These are phyloP conservation scores for Magnolia kwangsiensis DNA, from an alignment of 164 flowering plant genomes.

Conservation along the genomic window DNA sequence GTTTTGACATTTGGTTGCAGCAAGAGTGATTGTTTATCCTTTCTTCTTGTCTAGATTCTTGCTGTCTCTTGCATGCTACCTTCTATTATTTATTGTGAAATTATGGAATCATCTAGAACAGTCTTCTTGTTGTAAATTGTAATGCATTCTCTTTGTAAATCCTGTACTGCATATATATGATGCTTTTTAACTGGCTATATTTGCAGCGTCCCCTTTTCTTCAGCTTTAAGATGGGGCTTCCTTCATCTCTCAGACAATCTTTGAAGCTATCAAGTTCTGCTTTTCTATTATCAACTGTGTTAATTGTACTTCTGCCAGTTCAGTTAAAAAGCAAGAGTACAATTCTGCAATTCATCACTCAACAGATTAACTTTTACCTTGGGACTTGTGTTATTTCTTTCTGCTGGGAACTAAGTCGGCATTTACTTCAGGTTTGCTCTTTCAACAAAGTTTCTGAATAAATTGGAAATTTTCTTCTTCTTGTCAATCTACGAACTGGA, in stretches of 20 bases:
- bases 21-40: not conserved
- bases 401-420: conserved; percentile 80
- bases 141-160: not conserved
- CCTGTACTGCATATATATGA: not conserved
- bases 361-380: conserved; percentile 46
- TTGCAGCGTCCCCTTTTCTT: conserved; percentile 85
- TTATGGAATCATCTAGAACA: no score
- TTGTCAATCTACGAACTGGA: no score
- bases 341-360: conserved; percentile 34
- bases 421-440: conserved; percentile 70
- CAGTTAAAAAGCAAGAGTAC: conserved; percentile 25
- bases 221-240: conserved; percentile 87
- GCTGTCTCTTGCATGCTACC: not conserved
- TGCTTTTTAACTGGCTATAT: conserved; percentile 19
- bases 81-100: not conserved
- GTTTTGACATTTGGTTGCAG: no score
- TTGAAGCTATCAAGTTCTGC: conserved; percentile 52
- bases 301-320: conserved; percentile 39
- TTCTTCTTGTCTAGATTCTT: no score
- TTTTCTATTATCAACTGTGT: conserved; percentile 41
- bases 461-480: not conserved
- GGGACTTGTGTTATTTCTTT: conserved; percentile 56
- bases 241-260: conserved; percentile 49
- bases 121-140: not conserved
- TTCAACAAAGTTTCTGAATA: not conserved